Evolutionary conservation across 768 basidiomycete species (phyloP).

Genomic region (Tricholoma saponaceum): DNA sequence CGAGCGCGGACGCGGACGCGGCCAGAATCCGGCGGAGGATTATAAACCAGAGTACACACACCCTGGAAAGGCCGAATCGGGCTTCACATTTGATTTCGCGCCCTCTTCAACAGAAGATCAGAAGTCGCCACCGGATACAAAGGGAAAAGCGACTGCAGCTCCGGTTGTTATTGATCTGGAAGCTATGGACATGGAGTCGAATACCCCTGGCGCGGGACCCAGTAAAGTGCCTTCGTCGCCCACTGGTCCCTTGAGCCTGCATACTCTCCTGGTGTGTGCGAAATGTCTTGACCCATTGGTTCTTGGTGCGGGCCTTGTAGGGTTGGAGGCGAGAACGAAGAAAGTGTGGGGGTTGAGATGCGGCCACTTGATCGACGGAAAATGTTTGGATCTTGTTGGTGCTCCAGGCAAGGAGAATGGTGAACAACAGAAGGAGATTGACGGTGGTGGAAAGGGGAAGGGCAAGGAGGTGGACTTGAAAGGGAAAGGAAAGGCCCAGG

Average conservation of each 20-base stretch:
- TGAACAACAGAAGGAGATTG: conserved; percentile 3
- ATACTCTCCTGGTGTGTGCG: conserved; percentile 60
- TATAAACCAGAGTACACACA: conserved; percentile 67
- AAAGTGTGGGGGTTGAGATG: conserved; percentile 72
- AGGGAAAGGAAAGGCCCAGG: conserved; percentile 36
- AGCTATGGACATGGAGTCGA: conserved; percentile 36
- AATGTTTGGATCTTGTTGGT: conserved; percentile 63
- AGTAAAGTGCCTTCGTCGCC: conserved; percentile 10
- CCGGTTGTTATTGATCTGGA: conserved; percentile 38
- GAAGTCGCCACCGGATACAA: conserved; percentile 13
- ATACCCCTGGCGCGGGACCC: conserved; percentile 8
- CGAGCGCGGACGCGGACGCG: neutral
- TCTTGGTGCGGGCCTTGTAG: conserved; percentile 44
- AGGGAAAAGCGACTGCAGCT: conserved; percentile 7
- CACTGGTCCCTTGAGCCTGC: conserved; percentile 19
- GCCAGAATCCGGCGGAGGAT: conserved; percentile 25
- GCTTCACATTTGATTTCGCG: conserved; percentile 68
- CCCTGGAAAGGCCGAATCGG: conserved; percentile 47
- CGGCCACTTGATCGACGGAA: conserved; percentile 77
- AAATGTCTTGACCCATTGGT: conserved; percentile 62
- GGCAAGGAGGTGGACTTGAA: conserved; percentile 14
- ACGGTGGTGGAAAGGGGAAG: conserved; percentile 5
- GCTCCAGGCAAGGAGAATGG: conserved; percentile 5
- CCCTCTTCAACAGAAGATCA: conserved; percentile 27
- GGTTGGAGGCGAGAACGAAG: conserved; percentile 38